Conservation (phyloP, 148 eudicot species). For the Gaultheria prostrata region DNA sequence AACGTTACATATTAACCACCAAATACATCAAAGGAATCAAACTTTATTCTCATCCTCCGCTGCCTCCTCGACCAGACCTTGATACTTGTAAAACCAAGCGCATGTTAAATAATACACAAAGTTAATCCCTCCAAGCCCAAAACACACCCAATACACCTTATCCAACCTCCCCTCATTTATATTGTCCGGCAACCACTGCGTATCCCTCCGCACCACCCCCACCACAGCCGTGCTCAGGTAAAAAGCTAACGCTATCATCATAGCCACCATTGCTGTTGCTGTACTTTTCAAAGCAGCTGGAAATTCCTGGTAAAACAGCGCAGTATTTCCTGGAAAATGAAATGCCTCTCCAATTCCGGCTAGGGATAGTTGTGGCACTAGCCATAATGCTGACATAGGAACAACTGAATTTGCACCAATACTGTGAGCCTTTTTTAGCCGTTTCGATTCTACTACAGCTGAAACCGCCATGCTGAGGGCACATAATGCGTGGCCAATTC, state of each 20-base stretch:
- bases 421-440: slow-evolving; percentile 11
- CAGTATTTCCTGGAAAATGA: slow-evolving; percentile 37
- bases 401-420: not conserved
- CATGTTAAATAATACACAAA: slow-evolving; percentile 29
- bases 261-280: slow-evolving; percentile 35
- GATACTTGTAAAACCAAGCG: slow-evolving; percentile 29
- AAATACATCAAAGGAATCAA: not conserved
- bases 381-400: slow-evolving; percentile 50
- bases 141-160: slow-evolving; percentile 33
- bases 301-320: slow-evolving; percentile 37
- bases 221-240: slow-evolving; percentile 37
- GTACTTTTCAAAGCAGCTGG: slow-evolving; percentile 32
- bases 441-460: slow-evolving; percentile 26
- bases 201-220: slow-evolving; percentile 23
- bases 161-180: slow-evolving; percentile 37
- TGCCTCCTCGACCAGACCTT: slow-evolving; percentile 3
- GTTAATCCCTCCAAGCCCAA: slow-evolving; percentile 20
- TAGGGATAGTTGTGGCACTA: slow-evolving; percentile 41
- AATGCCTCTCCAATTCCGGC: slow-evolving; percentile 51
- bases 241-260: slow-evolving; percentile 31
- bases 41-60: not conserved
- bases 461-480: slow-evolving; percentile 39
- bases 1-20: not conserved
- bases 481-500: slow-evolving; percentile 33
- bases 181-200: slow-evolving; percentile 36